These are phyloP conservation scores for Blastocystis sp. DNA, from an alignment of 352 stramenopile species.

Conservation along the genomic window DNA sequence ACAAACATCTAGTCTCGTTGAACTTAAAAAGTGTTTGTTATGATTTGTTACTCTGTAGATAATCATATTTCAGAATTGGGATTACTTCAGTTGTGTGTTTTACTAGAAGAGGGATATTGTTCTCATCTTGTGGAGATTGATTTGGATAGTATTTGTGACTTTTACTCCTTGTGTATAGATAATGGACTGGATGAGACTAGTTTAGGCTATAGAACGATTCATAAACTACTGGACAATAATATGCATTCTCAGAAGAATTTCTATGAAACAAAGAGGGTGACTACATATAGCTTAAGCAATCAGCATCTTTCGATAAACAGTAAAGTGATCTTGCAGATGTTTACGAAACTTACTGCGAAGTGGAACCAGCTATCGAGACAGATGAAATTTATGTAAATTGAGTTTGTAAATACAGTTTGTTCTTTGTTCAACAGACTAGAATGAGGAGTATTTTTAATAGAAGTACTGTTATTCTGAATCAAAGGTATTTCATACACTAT, in stretches of 20 bases:
- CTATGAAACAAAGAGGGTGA: background rate
- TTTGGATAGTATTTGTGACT: background rate
- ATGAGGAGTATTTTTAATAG: too few species aligned
- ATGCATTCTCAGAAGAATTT: background rate
- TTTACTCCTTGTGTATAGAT: background rate
- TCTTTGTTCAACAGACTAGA: background rate
- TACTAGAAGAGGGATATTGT: conserved; percentile 27
- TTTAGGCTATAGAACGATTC: conserved; percentile 16
- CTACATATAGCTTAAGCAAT: conserved; percentile 32
- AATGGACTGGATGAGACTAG: background rate
- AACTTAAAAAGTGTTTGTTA: conserved; percentile 20
- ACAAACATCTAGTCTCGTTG: background rate
- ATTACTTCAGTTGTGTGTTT: conserved; percentile 9
- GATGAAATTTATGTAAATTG: conserved; percentile 35
- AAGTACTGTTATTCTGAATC: too few species aligned
- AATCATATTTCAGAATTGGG: conserved; percentile 38
- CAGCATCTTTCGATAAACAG: conserved; percentile 54
- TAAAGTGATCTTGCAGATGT: conserved; percentile 57
- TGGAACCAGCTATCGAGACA: conserved; percentile 47
- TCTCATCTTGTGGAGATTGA: background rate
- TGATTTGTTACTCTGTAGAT: background rate
- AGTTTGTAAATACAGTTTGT: background rate
- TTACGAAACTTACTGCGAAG: conserved; percentile 46
- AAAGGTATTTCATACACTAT: too few species aligned
- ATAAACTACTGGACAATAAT: conserved; percentile 24